phyloP scores from a whole-genome alignment of 2,329 filamentous ascomycete genomes.

The Juglanconis oblonga region DNA sequence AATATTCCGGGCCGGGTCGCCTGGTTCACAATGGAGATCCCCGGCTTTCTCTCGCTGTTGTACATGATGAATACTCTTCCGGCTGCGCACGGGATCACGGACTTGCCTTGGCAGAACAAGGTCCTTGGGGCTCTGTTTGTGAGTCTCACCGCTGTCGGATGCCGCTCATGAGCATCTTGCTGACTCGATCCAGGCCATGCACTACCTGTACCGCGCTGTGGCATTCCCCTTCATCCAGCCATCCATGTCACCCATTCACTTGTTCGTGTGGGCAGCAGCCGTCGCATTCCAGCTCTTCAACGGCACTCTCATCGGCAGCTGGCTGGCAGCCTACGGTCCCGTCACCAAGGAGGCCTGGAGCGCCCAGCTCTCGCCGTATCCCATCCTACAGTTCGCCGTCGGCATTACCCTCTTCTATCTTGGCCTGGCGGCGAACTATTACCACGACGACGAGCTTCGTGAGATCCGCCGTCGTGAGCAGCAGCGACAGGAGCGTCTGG shows the following conservation, averaged over 20 bases:
- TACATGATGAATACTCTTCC: slow-evolving; percentile 76
- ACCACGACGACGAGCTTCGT: slow-evolving; percentile 85
- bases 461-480: slow-evolving; percentile 75
- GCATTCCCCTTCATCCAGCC: slow-evolving; percentile 80
- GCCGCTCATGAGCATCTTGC: slow-evolving; percentile 10
- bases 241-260: slow-evolving; percentile 87
- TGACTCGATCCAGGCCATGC: slow-evolving; percentile 58
- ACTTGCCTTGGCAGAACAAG: slow-evolving; percentile 75
- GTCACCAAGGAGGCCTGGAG: slow-evolving; percentile 53
- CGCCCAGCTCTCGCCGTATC: slow-evolving; percentile 33
- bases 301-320: slow-evolving; percentile 72
- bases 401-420: slow-evolving; percentile 75
- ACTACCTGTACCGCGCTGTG: slow-evolving; percentile 89
- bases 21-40: slow-evolving; percentile 86
- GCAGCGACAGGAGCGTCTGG: slow-evolving; percentile 49
- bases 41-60: slow-evolving; percentile 72
- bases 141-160: slow-evolving; percentile 24
- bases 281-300: slow-evolving; percentile 77
- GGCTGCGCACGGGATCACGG: slow-evolving; percentile 49
- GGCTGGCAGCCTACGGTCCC: slow-evolving; percentile 78
- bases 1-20: slow-evolving; percentile 87
- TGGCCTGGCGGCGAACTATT: slow-evolving; percentile 77
- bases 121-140: slow-evolving; percentile 68
- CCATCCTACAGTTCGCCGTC: slow-evolving; percentile 46
- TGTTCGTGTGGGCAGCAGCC: slow-evolving; percentile 62